Evolutionary conservation across 1,139 yeast genomes (phyloP).

Genomic region (Komagataea norvegica): DNA sequence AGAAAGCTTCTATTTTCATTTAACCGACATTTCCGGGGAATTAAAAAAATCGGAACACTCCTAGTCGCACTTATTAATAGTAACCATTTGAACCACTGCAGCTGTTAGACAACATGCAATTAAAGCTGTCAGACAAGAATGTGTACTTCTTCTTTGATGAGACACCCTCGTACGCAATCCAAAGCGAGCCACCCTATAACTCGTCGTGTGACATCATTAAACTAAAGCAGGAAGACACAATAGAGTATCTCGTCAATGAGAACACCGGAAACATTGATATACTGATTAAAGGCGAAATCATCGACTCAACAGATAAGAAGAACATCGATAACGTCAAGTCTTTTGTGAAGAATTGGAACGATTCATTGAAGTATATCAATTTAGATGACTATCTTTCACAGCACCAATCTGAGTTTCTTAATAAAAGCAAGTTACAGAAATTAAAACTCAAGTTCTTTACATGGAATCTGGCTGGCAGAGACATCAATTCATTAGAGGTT

Average conservation of each 20-base stretch:
- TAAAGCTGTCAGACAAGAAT: slow-evolving; percentile 2
- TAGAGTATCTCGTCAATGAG: slow-evolving; percentile 9
- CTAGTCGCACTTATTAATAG: no score
- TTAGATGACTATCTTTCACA: slow-evolving; percentile 16
- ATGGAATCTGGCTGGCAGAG: slow-evolving; percentile 46
- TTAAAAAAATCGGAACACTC: no score
- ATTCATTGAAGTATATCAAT: slow-evolving; percentile 9
- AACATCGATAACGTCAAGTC: slow-evolving; percentile 2
- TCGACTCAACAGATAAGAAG: slow-evolving; percentile 4
- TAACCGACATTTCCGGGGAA: no score
- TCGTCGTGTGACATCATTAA: slow-evolving; percentile 4
- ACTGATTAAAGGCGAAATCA: slow-evolving; percentile 2
- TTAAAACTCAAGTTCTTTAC: slow-evolving; percentile 31
- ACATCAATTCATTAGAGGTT: slow-evolving; percentile 23
- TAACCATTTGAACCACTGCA: no score
- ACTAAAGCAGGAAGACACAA: slow-evolving; percentile 3
- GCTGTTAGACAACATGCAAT: slow-evolving; percentile 9
- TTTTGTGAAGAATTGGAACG: slow-evolving; percentile 11
- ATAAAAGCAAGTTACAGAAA: slow-evolving; percentile 4
- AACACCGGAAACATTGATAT: slow-evolving; percentile 6
- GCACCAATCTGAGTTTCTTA: slow-evolving; percentile 15
- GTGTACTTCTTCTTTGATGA: slow-evolving; percentile 10
- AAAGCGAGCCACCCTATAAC: background rate
- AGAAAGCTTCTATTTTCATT: no score
- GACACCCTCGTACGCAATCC: slow-evolving; percentile 7